Conservation (phyloP, 805 yeast genomes). For the Candida lessepsii region DNA sequence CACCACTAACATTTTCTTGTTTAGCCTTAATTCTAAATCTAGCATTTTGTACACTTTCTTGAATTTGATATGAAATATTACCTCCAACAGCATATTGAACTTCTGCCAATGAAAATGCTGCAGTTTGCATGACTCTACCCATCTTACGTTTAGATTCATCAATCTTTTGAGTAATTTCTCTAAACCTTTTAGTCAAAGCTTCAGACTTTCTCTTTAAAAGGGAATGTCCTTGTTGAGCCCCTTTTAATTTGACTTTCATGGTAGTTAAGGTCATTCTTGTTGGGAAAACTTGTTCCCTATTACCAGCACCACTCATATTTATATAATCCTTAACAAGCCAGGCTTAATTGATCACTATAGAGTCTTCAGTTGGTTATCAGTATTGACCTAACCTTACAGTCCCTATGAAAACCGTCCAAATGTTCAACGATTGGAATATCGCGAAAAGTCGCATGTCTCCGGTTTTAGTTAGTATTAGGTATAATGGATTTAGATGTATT, state of each 20-base stretch:
- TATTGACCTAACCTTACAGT: not conserved
- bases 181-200: slow-evolving; percentile 92
- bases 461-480: too few species aligned
- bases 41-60: slow-evolving; percentile 88
- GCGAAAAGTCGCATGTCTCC: slow-evolving; percentile 5
- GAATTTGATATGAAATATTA: slow-evolving; percentile 92
- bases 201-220: slow-evolving; percentile 92
- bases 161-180: slow-evolving; percentile 91
- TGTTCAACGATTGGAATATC: slow-evolving; percentile 5
- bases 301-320: slow-evolving; percentile 63
- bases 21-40: slow-evolving; percentile 87
- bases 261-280: slow-evolving; percentile 95
- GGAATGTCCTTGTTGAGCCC: slow-evolving; percentile 96
- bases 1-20: slow-evolving; percentile 97
- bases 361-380: not conserved
- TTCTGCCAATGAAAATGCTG: slow-evolving; percentile 95
- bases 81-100: slow-evolving; percentile 98
- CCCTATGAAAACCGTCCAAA: not conserved
- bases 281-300: slow-evolving; percentile 94
- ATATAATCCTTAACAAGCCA: not conserved
- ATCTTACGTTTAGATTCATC: slow-evolving; percentile 94
- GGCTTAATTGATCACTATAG: not conserved
- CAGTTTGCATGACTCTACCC: slow-evolving; percentile 98
- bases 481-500: slow-evolving; percentile 19
- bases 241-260: slow-evolving; percentile 94